A percentile compares a stretch with the other conserved stretches of the same genome.
phyloP scores from a whole-genome alignment of 257 asterid species.

The Echites panduratus region DNA sequence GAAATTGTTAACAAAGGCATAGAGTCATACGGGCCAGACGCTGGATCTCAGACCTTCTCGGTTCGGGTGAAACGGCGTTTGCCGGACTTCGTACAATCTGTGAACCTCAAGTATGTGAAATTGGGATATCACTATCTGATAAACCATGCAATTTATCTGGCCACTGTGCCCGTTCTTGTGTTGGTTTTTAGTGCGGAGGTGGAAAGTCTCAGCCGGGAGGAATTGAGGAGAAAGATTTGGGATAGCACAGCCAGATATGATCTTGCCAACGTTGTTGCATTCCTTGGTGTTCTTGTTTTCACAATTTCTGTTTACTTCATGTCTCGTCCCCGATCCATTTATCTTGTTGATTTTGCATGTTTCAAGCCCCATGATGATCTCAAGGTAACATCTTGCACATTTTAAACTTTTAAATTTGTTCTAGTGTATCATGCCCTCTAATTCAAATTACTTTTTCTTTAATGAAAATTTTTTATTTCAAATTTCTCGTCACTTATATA shows the following conservation, averaged over 20 bases:
- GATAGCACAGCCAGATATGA: slow-evolving; percentile 61
- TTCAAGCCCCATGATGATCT: slow-evolving; percentile 73
- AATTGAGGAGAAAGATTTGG: slow-evolving; percentile 70
- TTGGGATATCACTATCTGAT: slow-evolving; percentile 81
- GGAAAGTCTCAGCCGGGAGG: slow-evolving; percentile 73
- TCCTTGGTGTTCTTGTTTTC: slow-evolving; percentile 49
- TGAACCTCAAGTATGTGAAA: slow-evolving; percentile 80
- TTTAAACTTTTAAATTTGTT: too few species aligned
- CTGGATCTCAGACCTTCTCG: slow-evolving; percentile 72
- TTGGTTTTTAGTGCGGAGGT: slow-evolving; percentile 70
- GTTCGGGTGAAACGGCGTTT: slow-evolving; percentile 68
- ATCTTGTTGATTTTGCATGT: slow-evolving; percentile 82
- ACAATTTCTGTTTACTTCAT: slow-evolving; percentile 55
- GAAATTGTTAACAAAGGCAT: slow-evolving; percentile 85
- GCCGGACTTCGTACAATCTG: slow-evolving; percentile 88
- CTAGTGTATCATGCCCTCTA: too few species aligned
- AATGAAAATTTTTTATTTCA: too few species aligned
- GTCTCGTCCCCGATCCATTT: slow-evolving; percentile 65
- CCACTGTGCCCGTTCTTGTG: slow-evolving; percentile 63
- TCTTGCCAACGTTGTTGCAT: slow-evolving; percentile 53
- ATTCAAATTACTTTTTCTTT: too few species aligned
- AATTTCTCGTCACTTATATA: too few species aligned
- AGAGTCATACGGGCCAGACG: slow-evolving; percentile 65
- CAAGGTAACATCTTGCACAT: slow-evolving; percentile 51
- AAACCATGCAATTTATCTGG: slow-evolving; percentile 65